These are phyloP conservation scores for Fragaria iinumae DNA, from an alignment of 306 rosid genomes.

Conservation along the genomic window DNA sequence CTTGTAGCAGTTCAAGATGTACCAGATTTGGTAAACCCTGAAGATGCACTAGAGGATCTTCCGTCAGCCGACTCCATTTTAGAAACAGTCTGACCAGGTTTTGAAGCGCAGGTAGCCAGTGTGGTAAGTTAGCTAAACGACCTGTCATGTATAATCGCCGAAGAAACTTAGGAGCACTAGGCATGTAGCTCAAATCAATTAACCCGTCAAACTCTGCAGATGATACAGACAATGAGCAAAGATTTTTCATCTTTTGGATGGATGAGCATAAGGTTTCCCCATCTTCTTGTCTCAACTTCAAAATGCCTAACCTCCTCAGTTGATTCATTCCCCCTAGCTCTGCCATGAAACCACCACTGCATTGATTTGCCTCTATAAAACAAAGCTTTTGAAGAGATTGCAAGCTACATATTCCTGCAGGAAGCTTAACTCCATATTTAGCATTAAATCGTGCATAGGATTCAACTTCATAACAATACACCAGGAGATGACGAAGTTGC, in stretches of 20 bases:
- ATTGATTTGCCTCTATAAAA: constrained; percentile 24
- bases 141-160: constrained; percentile 36
- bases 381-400: constrained; percentile 36
- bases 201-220: constrained; percentile 6
- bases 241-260: constrained; percentile 20
- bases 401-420: constrained; percentile 25
- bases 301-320: constrained; percentile 33
- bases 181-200: constrained; percentile 24
- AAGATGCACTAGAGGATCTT: constrained; percentile 32
- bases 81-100: constrained; percentile 20
- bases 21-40: constrained; percentile 32
- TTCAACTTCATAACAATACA: constrained; percentile 22
- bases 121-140: constrained; percentile 27
- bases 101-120: constrained; percentile 33
- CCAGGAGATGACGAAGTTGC: constrained; percentile 35
- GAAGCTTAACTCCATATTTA: constrained; percentile 28
- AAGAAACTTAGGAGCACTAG: constrained; percentile 27
- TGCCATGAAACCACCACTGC: background rate
- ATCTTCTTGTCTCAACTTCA: constrained; percentile 26
- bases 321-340: constrained; percentile 34
- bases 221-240: constrained; percentile 27
- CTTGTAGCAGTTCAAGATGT: constrained; percentile 30
- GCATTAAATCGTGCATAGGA: background rate
- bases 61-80: constrained; percentile 32
- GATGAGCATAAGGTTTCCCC: constrained; percentile 33